Evolutionary conservation across 1,139 yeast species (phyloP).

Genomic region (Entelexis paramagnoliae): DNA sequence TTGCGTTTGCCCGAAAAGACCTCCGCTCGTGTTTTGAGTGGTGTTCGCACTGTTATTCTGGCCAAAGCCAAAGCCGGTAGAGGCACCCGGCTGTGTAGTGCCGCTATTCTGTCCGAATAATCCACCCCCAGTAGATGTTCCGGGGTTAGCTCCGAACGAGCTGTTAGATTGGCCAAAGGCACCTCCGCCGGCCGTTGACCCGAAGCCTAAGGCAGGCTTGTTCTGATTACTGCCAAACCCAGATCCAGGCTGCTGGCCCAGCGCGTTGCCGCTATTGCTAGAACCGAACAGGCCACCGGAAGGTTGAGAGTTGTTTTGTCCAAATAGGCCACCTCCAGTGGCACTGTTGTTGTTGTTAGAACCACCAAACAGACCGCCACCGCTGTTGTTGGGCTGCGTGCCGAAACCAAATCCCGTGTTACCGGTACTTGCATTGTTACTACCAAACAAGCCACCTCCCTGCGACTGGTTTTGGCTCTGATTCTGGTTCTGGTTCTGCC

Average conservation of each 20-base stretch:
- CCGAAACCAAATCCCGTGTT: conserved; percentile 25
- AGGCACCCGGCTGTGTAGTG: background rate
- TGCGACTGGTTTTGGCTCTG: background rate
- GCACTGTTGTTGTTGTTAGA: background rate
- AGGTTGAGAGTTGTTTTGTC: conserved; percentile 7
- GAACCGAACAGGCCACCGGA: conserved; percentile 23
- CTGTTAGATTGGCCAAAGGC: background rate
- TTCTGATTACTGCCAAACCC: background rate
- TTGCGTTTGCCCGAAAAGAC: conserved; percentile 9
- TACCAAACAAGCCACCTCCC: conserved; percentile 22
- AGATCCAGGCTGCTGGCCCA: conserved; percentile 4
- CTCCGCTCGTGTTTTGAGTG: conserved; percentile 22
- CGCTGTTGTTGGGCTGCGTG: background rate
- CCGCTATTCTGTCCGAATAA: conserved; percentile 20
- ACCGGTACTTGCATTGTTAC: conserved; percentile 11
- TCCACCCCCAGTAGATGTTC: conserved; percentile 12
- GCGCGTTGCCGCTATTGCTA: background rate
- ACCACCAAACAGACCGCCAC: background rate
- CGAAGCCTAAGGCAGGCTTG: background rate
- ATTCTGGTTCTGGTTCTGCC: conserved; percentile 1
- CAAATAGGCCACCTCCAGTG: conserved; percentile 17
- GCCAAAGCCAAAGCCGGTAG: conserved; percentile 24
- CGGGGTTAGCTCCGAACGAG: background rate
- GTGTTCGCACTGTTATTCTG: conserved; percentile 28
- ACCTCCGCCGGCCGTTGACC: background rate